Percentiles rank a stretch among this genome's conserved stretches.
phyloP scores from a whole-genome alignment of 78 protist genomes.

The Chrysochromulina tobinii region DNA sequence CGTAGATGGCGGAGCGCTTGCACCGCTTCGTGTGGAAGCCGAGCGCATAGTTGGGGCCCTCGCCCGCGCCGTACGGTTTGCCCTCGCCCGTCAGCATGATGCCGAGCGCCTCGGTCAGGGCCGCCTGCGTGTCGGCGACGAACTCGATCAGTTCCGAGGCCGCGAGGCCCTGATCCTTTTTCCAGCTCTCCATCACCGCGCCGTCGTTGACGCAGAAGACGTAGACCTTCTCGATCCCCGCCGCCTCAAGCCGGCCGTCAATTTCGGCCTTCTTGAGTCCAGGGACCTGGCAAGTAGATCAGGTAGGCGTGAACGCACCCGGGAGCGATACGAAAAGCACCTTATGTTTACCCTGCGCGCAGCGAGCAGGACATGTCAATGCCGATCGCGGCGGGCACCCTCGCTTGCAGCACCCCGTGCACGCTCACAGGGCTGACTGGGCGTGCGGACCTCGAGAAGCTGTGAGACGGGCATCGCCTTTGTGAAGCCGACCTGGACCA shows the following conservation, averaged over 20 bases:
- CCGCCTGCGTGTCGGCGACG: not conserved
- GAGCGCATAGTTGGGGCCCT: not conserved
- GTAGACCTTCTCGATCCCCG: not conserved
- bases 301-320: slow-evolving; percentile 30
- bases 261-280: not conserved
- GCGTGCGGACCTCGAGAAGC: too few species aligned
- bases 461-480: too few species aligned
- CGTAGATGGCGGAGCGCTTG: not conserved
- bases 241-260: not conserved
- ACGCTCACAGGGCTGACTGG: too few species aligned
- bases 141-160: not conserved
- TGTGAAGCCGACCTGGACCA: too few species aligned
- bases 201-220: slow-evolving; percentile 26
- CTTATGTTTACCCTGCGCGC: not conserved
- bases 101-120: not conserved
- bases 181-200: slow-evolving; percentile 10
- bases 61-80: not conserved
- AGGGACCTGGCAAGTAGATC: slow-evolving; percentile 1
- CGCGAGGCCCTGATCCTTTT: not conserved
- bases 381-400: too few species aligned
- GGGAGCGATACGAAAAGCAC: not conserved
- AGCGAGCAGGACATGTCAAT: too few species aligned
- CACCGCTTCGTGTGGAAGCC: not conserved
- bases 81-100: not conserved
- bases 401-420: too few species aligned